These are phyloP conservation scores for Pseudogymnoascus pannorum DNA, from an alignment of 2,329 filamentous ascomycete species.

Conservation along the genomic window DNA sequence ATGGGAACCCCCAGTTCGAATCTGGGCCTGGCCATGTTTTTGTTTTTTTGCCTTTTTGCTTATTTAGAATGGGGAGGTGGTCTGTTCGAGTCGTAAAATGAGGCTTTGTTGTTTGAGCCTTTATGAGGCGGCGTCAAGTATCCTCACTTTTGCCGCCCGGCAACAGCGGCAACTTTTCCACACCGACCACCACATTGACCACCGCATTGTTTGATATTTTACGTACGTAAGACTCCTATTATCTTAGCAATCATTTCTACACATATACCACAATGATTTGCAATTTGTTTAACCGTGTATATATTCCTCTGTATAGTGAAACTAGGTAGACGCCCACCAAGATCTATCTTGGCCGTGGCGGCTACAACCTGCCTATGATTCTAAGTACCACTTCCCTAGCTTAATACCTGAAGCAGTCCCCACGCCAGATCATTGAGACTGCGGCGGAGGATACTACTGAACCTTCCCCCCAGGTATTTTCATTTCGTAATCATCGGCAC, in stretches of 20 bases:
- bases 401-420: neutral
- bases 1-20: neutral
- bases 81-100: neutral
- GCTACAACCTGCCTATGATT: neutral
- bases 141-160: neutral
- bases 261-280: neutral
- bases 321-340: neutral
- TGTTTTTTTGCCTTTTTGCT: neutral
- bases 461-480: neutral
- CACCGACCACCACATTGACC: too few species aligned
- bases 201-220: neutral
- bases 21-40: neutral
- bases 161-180: too few species aligned
- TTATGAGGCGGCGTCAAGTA: neutral
- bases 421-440: neutral
- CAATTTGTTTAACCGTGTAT: neutral
- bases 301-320: neutral
- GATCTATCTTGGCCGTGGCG: neutral
- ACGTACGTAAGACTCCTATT: neutral
- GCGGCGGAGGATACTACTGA: neutral
- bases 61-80: neutral
- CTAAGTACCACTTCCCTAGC: neutral
- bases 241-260: neutral
- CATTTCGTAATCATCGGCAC: neutral
- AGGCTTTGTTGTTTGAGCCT: neutral